A percentile compares a stretch with the other conserved stretches of the same genome.
phyloP scores from a whole-genome alignment of 495 filamentous ascomycete genomes.

The Wilcoxina mikolae region DNA sequence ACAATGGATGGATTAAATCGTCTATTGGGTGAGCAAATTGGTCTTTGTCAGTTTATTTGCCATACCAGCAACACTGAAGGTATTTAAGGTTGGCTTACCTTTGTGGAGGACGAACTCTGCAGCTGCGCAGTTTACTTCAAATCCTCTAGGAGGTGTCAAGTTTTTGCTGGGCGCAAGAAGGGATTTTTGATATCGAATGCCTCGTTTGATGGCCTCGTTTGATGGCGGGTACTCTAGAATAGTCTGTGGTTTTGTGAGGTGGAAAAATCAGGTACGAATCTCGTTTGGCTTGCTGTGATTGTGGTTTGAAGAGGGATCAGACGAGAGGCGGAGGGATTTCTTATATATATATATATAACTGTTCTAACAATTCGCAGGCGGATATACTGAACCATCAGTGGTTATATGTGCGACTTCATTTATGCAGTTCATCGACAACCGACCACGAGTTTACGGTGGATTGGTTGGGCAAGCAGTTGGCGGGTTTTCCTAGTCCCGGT shows the following conservation, averaged over 20 bases:
- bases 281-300: not conserved
- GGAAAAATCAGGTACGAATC: not conserved
- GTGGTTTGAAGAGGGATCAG: conserved; percentile 17
- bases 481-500: conserved; percentile 17
- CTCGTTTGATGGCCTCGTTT: not conserved
- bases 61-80: too few species aligned
- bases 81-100: not conserved
- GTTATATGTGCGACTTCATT: conserved; percentile 27
- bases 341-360: not conserved
- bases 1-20: too few species aligned
- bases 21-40: too few species aligned
- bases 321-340: conserved; percentile 20
- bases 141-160: conserved; percentile 16
- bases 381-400: not conserved
- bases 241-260: not conserved
- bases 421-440: conserved; percentile 25
- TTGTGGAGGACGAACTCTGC: not conserved
- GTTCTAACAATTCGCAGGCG: not conserved
- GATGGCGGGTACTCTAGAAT: not conserved
- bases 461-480: conserved; percentile 18
- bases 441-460: conserved; percentile 28
- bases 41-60: too few species aligned
- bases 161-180: conserved; percentile 11
- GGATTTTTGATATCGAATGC: not conserved
- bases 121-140: conserved; percentile 13